Evolutionary conservation across 2,329 filamentous ascomycete species (phyloP), one percentile per base, ranked within the genome.

Genomic region (Sphaceloma murrayae): DNA sequence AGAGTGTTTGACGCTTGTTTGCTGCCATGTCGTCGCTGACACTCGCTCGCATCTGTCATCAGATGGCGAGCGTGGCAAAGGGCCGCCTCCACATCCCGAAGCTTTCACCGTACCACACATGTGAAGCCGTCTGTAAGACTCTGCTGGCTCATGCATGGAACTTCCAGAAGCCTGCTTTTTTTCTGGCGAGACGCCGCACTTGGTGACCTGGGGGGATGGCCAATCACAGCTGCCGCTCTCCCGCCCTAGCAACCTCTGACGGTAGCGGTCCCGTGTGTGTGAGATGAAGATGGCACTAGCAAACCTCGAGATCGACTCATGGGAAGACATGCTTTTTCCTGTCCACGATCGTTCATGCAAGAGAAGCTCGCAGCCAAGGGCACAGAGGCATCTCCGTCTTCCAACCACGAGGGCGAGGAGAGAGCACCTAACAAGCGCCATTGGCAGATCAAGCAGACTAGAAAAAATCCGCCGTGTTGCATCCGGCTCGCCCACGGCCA

Each of bases 101-200:
- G 14, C 36, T 40, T 40, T 40, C 36, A 16, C 36, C 36, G 36
- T 30, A 40, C 36, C 36, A 19, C 36, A 29, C 36, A 40, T 40
- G 36, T 40, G 36, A 40, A 40, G 36, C 36, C 36, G 30, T 40
- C 22, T 40, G 36, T 17, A 40, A 40, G 30, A n/a, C n/a, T n/a
- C n/a, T n/a, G n/a, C 30, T 40, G 16, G 36, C 36, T 27, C 36
- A 40, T 40, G 36, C 36, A 40, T 40, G 36, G 36, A 40, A 40
- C 30, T 45, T 45, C 42, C 30, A 45, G 42, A 45, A 45, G 30
- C 31, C 42, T 45, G 42, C 42, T 36, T 34, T 34, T n/a, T n/a
- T 36, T 36, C 31, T 32, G 31, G 42, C 31, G 29, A 45, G 30
- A 21, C 10, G 42, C 32, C 18, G 42, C 32, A 34, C 32, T 36